A percentile compares a stretch with the other conserved stretches of the same genome.
Conservation (phyloP, 768 basidiomycete genomes). For the Mycena latifolia region DNA sequence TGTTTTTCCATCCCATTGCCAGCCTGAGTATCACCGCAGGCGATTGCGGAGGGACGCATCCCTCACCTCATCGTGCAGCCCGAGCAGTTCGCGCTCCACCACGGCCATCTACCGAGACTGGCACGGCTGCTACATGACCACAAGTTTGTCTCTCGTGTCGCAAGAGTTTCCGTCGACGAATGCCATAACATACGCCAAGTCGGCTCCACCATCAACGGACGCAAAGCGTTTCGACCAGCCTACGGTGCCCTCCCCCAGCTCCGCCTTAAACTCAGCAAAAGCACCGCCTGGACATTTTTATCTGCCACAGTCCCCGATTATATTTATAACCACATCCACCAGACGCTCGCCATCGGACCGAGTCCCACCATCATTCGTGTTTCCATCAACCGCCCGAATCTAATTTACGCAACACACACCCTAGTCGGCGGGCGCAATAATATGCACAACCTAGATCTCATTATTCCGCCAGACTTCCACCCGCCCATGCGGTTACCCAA, state of each 20-base stretch:
- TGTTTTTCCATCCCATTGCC: too few species aligned
- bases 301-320: conserved; percentile 8
- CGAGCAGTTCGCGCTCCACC: not conserved
- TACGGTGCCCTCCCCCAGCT: conserved; percentile 2
- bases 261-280: not conserved
- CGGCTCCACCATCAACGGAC: not conserved
- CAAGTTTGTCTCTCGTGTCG: not conserved
- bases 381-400: conserved; percentile 2
- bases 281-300: not conserved
- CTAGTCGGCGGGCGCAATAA: not conserved
- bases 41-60: not conserved
- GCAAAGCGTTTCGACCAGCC: not conserved
- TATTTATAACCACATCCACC: conserved; percentile 3
- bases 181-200: not conserved
- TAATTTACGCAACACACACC: conserved; percentile 11
- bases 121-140: not conserved
- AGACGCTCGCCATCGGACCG: not conserved
- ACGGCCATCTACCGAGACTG: conserved; percentile 6
- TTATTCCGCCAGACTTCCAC: conserved; percentile 2
- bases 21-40: not conserved
- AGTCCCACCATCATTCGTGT: not conserved
- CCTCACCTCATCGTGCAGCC: conserved; percentile 19
- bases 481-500: conserved; percentile 8
- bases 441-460: not conserved
- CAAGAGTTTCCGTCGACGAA: conserved; percentile 7